Percentiles rank a stretch among this genome's conserved stretches.
Evolutionary conservation across 2,329 filamentous ascomycete genomes (phyloP).

Genomic region (Emericellopsis cladophorae): DNA sequence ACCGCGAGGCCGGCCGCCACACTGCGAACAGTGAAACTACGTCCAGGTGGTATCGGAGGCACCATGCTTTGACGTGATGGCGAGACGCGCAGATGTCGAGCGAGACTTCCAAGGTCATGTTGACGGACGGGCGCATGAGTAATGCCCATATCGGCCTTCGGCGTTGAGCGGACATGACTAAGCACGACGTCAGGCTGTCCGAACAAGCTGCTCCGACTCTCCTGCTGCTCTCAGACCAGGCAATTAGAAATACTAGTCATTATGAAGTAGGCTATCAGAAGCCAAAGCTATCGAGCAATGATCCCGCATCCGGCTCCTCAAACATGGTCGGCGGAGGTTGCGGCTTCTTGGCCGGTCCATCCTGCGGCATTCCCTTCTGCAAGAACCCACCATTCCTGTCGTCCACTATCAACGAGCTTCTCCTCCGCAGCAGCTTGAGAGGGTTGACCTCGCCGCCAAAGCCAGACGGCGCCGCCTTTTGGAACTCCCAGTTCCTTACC

Average conservation of each 20-base stretch:
- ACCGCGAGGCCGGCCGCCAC: conserved; percentile 70
- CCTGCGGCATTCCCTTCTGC: conserved; percentile 27
- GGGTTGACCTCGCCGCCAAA: conserved; percentile 46
- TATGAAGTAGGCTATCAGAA: conserved; percentile 38
- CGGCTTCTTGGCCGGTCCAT: conserved; percentile 21
- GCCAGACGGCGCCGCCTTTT: conserved; percentile 29
- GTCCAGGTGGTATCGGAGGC: conserved; percentile 22
- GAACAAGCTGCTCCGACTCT: no score
- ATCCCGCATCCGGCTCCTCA: conserved; percentile 82
- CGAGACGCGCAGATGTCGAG: no score
- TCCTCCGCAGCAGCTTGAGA: conserved; percentile 53
- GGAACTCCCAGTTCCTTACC: conserved; percentile 73
- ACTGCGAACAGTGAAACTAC: conserved; percentile 76
- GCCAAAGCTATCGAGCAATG: conserved; percentile 84
- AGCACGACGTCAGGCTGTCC: no score
- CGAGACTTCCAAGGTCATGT: no score
- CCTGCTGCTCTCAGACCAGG: no score
- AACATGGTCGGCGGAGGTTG: conserved; percentile 65
- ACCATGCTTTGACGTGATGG: conserved; percentile 1
- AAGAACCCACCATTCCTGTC: conserved; percentile 44
- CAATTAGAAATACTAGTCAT: no score
- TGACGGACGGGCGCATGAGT: no score
- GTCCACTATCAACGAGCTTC: conserved; percentile 69
- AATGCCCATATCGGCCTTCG: no score
- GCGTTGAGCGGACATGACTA: no score